Percentiles rank a stretch among this genome's conserved stretches.
phyloP scores from a whole-genome alignment of 2,329 filamentous ascomycete genomes.

The Diplodia mutila region DNA sequence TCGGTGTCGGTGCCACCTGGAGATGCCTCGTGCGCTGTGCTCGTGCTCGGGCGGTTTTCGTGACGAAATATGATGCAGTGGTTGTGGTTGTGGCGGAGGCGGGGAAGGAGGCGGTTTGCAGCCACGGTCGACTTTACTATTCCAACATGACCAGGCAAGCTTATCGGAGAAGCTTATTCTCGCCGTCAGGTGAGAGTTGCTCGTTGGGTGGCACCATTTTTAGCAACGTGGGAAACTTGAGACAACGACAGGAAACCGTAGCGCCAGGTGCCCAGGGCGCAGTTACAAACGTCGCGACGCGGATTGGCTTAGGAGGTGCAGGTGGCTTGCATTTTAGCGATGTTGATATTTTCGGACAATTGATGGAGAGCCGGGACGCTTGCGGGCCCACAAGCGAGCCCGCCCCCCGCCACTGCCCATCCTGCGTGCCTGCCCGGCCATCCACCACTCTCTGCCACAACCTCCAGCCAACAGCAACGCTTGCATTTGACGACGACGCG shows the following conservation, averaged over 20 bases:
- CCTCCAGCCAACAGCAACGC: not conserved
- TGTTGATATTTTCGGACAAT: conserved; percentile 14
- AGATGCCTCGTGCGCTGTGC: not conserved
- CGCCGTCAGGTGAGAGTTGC: too few relatives aligned
- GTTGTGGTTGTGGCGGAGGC: not conserved
- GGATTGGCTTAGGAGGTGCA: conserved; percentile 1
- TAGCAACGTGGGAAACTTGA: not conserved
- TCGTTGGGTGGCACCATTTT: not conserved
- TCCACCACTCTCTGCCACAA: not conserved
- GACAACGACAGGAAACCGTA: not conserved
- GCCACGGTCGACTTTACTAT: not conserved
- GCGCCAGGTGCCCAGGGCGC: too few relatives aligned
- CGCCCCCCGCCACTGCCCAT: not conserved
- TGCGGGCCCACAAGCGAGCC: not conserved
- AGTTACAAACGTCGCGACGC: not conserved
- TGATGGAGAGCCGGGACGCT: conserved; percentile 10
- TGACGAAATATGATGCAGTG: not conserved
- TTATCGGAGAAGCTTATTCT: conserved; percentile 21
- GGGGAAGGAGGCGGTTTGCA: not conserved
- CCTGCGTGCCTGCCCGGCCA: not conserved
- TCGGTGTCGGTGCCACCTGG: not conserved
- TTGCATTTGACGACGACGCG: not conserved
- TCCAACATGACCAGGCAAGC: not conserved
- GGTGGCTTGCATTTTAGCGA: not conserved
- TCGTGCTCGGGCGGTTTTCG: not conserved